phyloP scores from a whole-genome alignment of 148 eudicot genomes.

The Rhododendron vialii region DNA sequence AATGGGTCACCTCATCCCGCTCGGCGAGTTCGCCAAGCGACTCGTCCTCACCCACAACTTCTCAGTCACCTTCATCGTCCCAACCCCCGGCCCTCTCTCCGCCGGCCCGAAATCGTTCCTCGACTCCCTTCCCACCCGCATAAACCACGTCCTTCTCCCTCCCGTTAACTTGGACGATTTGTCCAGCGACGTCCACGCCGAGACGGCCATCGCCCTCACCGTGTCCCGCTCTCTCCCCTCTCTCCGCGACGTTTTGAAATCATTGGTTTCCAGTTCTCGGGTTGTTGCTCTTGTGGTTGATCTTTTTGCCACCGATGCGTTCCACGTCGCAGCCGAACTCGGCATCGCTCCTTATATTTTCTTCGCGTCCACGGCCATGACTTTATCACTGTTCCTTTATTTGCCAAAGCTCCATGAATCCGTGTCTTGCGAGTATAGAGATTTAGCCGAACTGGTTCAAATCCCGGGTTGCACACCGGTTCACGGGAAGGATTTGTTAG shows the following conservation, averaged over 20 bases:
- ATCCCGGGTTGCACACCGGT: constrained; percentile 54
- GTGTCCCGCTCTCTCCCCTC: constrained; percentile 21
- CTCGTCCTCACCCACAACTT: constrained; percentile 36
- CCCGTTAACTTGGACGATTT: constrained; percentile 25
- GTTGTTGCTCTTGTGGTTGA: constrained; percentile 41
- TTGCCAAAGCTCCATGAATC: constrained; percentile 38
- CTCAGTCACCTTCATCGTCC: constrained; percentile 34
- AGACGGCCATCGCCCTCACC: constrained; percentile 25
- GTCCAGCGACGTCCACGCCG: constrained; percentile 10
- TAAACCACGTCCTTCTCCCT: constrained; percentile 30
- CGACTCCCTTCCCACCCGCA: constrained; percentile 24
- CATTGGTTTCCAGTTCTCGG: not conserved
- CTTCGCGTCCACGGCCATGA: constrained; percentile 39
- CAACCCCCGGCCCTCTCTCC: constrained; percentile 22
- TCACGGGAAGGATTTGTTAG: constrained; percentile 42
- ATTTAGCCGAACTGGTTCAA: constrained; percentile 26
- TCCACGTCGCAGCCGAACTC: constrained; percentile 39
- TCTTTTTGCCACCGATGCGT: constrained; percentile 37
- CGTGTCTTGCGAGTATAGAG: constrained; percentile 29
- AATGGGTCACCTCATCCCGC: constrained; percentile 69
- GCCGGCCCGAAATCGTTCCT: constrained; percentile 26
- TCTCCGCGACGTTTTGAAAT: not conserved
- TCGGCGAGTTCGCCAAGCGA: constrained; percentile 43
- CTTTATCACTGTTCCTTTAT: constrained; percentile 26
- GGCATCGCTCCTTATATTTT: constrained; percentile 31